Evolutionary conservation across 352 stramenopile species (phyloP), one percentile per base, ranked within the genome.

Genomic region (Globisporangium barbulae): DNA sequence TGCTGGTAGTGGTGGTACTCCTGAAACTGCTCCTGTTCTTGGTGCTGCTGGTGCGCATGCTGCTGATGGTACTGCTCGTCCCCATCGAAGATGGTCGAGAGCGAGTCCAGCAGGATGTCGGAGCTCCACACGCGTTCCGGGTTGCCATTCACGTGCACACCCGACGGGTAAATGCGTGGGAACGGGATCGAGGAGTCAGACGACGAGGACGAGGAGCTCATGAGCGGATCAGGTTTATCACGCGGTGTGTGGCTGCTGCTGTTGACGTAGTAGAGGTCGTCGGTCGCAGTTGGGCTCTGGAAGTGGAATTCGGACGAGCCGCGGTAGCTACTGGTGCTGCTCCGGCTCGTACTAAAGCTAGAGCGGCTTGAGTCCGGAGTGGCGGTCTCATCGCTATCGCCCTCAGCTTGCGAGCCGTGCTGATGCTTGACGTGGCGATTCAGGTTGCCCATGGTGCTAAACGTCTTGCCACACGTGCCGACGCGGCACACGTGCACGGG

Each of bases 361-460:
- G 33, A 21, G 49, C 59, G 59, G 13, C 28, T 42, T 3, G 39
- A 52, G 37, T 50, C 17, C 48, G 17, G 25, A 22, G 19, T 6
- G 9, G 52, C 37, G 28, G 39, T n/a, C 37, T 53, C 48, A 21
- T 48, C 41, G 9, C 7, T 12, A 21, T 4, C 39, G 15, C 39
- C 39, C 7, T 58, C 25, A 1, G 12, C 28, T n/a, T 61, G 31
- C 3, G 22, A 13, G 8, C 30, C 25, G 68, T 79, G 74, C 39
- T 84, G 75, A 41, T 78, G 53, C 49, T 79, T 82, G 28, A 78
- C 37, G 63, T 87, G 78, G 25, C 78, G 73, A 33, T 79, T 83
- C 1, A 87, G 72, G 61, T 87, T 89, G 44, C 77, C 78, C 44
- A 71, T 79, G 2, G 78, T 84, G 52, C 72, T 86, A 61, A 86